Conservation (phyloP, 371 early-diverging fungal species). For the Dinochytrium kinnereticum region DNA sequence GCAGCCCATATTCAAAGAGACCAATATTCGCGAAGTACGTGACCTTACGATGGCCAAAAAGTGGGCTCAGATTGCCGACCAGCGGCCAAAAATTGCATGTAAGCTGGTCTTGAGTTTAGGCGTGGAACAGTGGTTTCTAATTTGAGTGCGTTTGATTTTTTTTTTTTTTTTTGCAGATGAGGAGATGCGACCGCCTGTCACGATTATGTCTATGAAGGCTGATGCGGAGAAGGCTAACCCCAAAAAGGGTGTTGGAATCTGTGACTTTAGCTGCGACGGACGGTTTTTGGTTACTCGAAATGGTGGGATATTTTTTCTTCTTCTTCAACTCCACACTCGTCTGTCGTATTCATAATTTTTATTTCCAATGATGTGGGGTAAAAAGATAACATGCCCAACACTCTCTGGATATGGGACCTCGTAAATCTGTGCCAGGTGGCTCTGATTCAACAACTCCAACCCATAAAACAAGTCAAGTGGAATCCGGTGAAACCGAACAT, state of each 20-base stretch:
- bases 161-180: slow-evolving; percentile 32
- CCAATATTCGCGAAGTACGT: slow-evolving; percentile 18
- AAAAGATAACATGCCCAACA: slow-evolving; percentile 65
- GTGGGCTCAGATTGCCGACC: slow-evolving; percentile 28
- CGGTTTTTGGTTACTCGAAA: slow-evolving; percentile 55
- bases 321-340: too few relatives aligned
- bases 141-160: not conserved
- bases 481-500: slow-evolving; percentile 58
- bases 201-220: slow-evolving; percentile 50
- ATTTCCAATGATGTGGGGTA: not conserved
- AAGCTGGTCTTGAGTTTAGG: slow-evolving; percentile 1
- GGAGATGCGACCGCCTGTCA: slow-evolving; percentile 47
- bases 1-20: slow-evolving; percentile 42
- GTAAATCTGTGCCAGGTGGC: slow-evolving; percentile 46
- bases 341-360: not conserved
- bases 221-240: slow-evolving; percentile 69
- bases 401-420: slow-evolving; percentile 70
- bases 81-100: slow-evolving; percentile 37
- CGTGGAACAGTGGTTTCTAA: not conserved
- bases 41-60: slow-evolving; percentile 10
- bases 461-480: slow-evolving; percentile 61
- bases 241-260: slow-evolving; percentile 61
- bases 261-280: slow-evolving; percentile 68
- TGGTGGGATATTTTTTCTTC: slow-evolving; percentile 37
- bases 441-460: slow-evolving; percentile 55